Base-by-base conservation (phyloP, 164 flowering plant genomes). In the Piper betle region DNA sequence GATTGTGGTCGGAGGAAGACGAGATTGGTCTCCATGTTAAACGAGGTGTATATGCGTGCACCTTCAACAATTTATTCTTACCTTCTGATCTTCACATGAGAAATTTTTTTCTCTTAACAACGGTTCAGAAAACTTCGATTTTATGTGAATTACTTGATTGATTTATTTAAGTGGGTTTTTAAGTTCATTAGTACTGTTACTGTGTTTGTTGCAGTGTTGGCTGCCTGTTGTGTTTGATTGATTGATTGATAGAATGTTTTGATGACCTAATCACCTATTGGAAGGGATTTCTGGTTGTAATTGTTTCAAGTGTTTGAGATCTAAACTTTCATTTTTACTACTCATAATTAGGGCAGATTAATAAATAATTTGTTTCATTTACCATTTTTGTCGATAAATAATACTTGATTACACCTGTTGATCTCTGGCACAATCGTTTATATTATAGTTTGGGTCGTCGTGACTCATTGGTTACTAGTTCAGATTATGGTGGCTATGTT, bases 11-110 rank as follows among this genome's bases (percentile, higher is more conserved):
- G 80, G 63, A 80, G 76, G 72, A 88, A 84, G 74, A 76, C 83
- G 0, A 83, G 73, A 68, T 70, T 88, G 33, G 66, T 88, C 37
- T 79, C 88, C 3, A 79, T 88, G 84, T 85, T 86, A 33, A 77
- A 86, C 16, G 96, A 88, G 93, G 96, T 86, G 33, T 25, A 2
- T 25, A 25, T 25, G 33, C 33, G 33, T 25, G 33, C 33, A 25
- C 1, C 33, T 25, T 25, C 33, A 73, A 17, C 9, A 43, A 18
- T 60, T 8, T 60, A 19, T 58, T 25, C 11, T 37, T n/a, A 6
- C 11, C 11, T 1, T 11, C 46, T 46, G 3, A 46, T 6, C 50
- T 46, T 10, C 15, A 10, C 11, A 6, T 2, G 15, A 25, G 33
- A 25, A 25, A 25, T 25, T 25, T 25, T 25, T 58, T 38, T 46